Conservation (phyloP, 306 rosid species). For the Lathyrus oleraceus region DNA sequence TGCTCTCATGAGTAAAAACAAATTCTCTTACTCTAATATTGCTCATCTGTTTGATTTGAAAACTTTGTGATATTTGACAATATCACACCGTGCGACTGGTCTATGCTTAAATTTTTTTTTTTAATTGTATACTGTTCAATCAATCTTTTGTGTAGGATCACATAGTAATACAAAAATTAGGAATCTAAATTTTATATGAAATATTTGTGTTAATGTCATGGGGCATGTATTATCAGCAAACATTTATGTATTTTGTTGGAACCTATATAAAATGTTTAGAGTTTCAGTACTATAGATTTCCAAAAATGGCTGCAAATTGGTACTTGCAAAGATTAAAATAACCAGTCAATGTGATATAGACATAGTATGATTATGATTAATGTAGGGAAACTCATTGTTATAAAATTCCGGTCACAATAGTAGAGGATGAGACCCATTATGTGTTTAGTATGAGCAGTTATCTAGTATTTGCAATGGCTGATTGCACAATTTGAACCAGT, state of each 20-base stretch:
- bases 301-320: conserved; percentile 1
- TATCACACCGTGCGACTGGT: background rate
- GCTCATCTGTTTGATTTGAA: background rate
- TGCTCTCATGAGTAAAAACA: background rate
- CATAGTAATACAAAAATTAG: conserved; percentile 19
- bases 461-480: background rate
- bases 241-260: background rate
- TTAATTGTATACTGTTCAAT: background rate
- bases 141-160: conserved; percentile 7
- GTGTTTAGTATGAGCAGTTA: background rate
- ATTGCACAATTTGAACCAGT: background rate
- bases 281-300: conserved; percentile 8
- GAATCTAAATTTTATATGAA: conserved; percentile 28
- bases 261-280: conserved; percentile 2
- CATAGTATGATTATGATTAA: background rate
- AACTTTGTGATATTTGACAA: background rate
- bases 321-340: background rate
- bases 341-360: background rate
- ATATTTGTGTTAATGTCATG: conserved; percentile 11
- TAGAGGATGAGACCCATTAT: background rate
- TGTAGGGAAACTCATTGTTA: background rate
- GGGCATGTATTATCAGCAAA: conserved; percentile 1
- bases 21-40: background rate
- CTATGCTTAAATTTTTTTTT: background rate
- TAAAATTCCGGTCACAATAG: background rate